Percentiles rank a stretch among this genome's conserved stretches.
Evolutionary conservation across 805 yeast genomes (phyloP).

Genomic region (Wickerhamiella cacticola): DNA sequence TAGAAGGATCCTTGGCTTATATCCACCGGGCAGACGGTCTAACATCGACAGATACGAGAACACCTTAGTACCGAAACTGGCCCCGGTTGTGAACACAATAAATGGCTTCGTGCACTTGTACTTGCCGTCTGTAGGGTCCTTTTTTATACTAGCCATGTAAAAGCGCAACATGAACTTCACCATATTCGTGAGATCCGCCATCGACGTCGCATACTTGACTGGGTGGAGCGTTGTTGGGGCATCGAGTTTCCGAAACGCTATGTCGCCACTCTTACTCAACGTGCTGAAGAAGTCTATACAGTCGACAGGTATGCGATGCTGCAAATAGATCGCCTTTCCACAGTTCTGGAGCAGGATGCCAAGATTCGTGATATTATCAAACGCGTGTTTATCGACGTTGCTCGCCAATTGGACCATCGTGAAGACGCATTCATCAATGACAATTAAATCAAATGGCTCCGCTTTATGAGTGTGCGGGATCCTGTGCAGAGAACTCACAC

Average conservation of each 20-base stretch:
- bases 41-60: no score
- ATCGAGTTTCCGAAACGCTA: background rate
- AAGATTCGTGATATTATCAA: background rate
- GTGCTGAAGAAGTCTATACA: background rate
- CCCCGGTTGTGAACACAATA: background rate
- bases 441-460: background rate
- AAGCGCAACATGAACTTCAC: background rate
- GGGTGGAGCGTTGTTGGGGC: background rate
- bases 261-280: background rate
- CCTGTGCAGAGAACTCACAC: background rate
- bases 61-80: no score
- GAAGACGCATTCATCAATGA: background rate
- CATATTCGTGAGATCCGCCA: background rate
- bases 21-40: no score
- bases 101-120: background rate
- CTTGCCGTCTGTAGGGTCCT: background rate
- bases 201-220: background rate
- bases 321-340: background rate
- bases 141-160: background rate
- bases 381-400: background rate
- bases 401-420: background rate
- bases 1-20: no score
- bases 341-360: background rate
- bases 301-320: background rate
- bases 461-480: background rate